Evolutionary conservation across 768 basidiomycete genomes (phyloP).

Genomic region (Coprinellus micaceus): DNA sequence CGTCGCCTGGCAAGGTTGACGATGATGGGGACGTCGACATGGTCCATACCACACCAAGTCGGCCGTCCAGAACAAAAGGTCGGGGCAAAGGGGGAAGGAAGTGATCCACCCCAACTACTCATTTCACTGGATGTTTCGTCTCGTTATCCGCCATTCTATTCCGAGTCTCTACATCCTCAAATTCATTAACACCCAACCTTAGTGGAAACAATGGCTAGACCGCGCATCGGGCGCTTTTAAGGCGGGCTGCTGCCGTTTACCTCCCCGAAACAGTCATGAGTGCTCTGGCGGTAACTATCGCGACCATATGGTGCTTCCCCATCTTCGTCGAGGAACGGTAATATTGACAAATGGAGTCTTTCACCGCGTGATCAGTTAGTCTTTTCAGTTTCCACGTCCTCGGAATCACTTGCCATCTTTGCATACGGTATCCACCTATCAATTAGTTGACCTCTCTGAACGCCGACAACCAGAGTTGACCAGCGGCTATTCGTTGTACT

Average conservation of each 20-base stretch:
- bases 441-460: no score
- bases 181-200: no score
- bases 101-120: background rate
- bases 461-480: no score
- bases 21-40: conserved; percentile 12
- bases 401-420: no score
- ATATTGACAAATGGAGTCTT: no score
- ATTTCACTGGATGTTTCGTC: background rate
- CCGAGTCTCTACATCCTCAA: background rate
- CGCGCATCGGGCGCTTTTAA: no score
- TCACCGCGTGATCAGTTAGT: no score
- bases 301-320: background rate
- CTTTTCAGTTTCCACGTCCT: no score
- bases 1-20: conserved; percentile 5
- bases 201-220: no score
- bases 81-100: background rate
- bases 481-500: no score
- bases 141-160: background rate
- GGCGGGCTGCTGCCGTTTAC: background rate
- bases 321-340: no score
- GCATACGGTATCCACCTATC: no score
- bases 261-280: background rate
- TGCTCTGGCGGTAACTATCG: background rate
- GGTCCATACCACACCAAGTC: conserved; percentile 9
- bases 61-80: background rate